These are phyloP conservation scores for Vanrija sp. DNA, from an alignment of 1,284 basidiomycete species.

Conservation along the genomic window DNA sequence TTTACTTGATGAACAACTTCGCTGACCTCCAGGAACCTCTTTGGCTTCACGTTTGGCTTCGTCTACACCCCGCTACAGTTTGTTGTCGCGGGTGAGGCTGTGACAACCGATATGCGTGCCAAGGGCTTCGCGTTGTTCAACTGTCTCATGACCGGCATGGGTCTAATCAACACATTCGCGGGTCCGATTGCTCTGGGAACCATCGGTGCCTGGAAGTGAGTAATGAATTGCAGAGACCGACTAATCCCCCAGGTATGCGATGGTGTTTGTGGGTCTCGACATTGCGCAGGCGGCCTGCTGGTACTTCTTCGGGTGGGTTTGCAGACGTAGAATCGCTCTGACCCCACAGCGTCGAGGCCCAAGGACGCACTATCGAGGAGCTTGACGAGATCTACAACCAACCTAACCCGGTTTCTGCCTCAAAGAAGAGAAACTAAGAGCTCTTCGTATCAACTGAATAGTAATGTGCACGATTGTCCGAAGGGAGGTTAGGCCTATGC, in stretches of 20 bases:
- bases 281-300: conserved; percentile 37
- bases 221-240: no score
- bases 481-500: no score
- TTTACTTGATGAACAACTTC: no score
- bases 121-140: conserved; percentile 56
- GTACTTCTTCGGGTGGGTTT: conserved; percentile 33
- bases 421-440: conserved; percentile 28
- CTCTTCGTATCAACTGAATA: not conserved
- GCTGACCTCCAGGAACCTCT: no score
- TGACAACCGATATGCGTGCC: conserved; percentile 87
- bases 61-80: conserved; percentile 42
- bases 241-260: conserved; percentile 13
- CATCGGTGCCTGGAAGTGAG: conserved; percentile 36
- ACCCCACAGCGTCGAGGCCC: conserved; percentile 36
- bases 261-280: conserved; percentile 41
- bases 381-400: conserved; percentile 42
- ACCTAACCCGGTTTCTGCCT: conserved; percentile 33
- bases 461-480: no score
- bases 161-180: conserved; percentile 53
- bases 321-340: no score
- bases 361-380: conserved; percentile 40
- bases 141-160: conserved; percentile 53
- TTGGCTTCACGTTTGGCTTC: not conserved
- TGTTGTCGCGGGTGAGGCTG: conserved; percentile 87
- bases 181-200: conserved; percentile 52